These are phyloP conservation scores for Trichoderma cornu-damae DNA, from an alignment of 2,329 filamentous ascomycete species.

Conservation along the genomic window DNA sequence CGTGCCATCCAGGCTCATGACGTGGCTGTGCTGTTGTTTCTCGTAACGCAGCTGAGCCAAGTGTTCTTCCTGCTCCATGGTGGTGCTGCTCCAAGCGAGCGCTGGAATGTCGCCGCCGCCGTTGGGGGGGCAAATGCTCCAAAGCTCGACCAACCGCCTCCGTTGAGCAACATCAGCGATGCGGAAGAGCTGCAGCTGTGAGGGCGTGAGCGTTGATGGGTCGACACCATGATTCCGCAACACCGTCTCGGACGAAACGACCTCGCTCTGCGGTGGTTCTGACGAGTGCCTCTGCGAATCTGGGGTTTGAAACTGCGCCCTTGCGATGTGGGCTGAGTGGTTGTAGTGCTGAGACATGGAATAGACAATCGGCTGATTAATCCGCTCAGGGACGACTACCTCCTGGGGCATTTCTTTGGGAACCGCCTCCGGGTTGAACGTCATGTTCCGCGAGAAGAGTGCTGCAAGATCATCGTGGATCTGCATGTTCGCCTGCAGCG, in stretches of 20 bases:
- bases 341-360: slow-evolving; percentile 78
- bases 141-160: slow-evolving; percentile 72
- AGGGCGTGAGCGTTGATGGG: slow-evolving; percentile 60
- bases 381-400: slow-evolving; percentile 27
- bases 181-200: slow-evolving; percentile 74
- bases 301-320: slow-evolving; percentile 31
- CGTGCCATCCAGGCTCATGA: slow-evolving; percentile 52
- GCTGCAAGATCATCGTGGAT: slow-evolving; percentile 76
- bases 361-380: slow-evolving; percentile 55
- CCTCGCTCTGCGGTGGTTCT: slow-evolving; percentile 46
- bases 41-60: slow-evolving; percentile 58
- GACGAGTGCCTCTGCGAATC: slow-evolving; percentile 45
- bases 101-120: slow-evolving; percentile 50
- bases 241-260: slow-evolving; percentile 51
- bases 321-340: slow-evolving; percentile 62
- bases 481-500: slow-evolving; percentile 46
- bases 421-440: slow-evolving; percentile 45
- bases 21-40: slow-evolving; percentile 39
- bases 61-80: slow-evolving; percentile 52
- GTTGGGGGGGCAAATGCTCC: slow-evolving; percentile 72
- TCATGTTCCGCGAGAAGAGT: slow-evolving; percentile 73
- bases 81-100: slow-evolving; percentile 49
- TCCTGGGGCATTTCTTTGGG: slow-evolving; percentile 30
- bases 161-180: slow-evolving; percentile 68
- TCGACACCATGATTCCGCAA: slow-evolving; percentile 66